Evolutionary conservation across 1,139 yeast genomes (phyloP), one percentile per base, ranked within the genome.

Genomic region (Lodderomyces elongisporus): DNA sequence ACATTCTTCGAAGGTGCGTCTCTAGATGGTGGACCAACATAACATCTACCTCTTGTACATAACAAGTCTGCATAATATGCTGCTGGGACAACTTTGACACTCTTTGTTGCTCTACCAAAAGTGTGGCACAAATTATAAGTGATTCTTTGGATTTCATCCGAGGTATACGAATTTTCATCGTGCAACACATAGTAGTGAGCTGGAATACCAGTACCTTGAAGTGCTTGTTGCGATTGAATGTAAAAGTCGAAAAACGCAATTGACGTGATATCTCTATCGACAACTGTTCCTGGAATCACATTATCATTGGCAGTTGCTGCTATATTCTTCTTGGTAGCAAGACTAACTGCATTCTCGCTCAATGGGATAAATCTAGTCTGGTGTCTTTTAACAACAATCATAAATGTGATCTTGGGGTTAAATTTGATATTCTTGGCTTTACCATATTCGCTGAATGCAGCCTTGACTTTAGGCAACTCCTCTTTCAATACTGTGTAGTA

Each of bases 121-220:
- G 45, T 42, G 24, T 40, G 44, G 28, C 45, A 42, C 10, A 42
- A 30, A 31, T 42, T 36, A 20, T 42, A 42, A 17, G 45, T 40
- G 15, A 42, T 24, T 7, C 31, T 33, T 37, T 42, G 45, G 18
- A 42, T 40, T 14, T 38, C 35, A 32, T 42, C 37, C 1, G 44
- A 34, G 3, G 35, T 32, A 25, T 40, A 40, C 20, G 29, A 31
- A 21, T 42, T 42, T 31, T 40, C 45, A 36, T 40, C 44, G 26
- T 42, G 44, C 14, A 42, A 38, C 18, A 42, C 42, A 27, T 38
- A 42, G 28, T 40, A 42, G 37, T 40, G 45, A n/a, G 42, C 45
- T 14, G 44, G 44, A 17, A 42, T 35, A 33, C 44, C 45, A 22
- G 42, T 35, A 6, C 45, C 44, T 33, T 42, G 42, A 15, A 42